These are phyloP conservation scores for Trichosporon sp. DNA, from an alignment of 1,284 basidiomycete genomes.

Conservation along the genomic window DNA sequence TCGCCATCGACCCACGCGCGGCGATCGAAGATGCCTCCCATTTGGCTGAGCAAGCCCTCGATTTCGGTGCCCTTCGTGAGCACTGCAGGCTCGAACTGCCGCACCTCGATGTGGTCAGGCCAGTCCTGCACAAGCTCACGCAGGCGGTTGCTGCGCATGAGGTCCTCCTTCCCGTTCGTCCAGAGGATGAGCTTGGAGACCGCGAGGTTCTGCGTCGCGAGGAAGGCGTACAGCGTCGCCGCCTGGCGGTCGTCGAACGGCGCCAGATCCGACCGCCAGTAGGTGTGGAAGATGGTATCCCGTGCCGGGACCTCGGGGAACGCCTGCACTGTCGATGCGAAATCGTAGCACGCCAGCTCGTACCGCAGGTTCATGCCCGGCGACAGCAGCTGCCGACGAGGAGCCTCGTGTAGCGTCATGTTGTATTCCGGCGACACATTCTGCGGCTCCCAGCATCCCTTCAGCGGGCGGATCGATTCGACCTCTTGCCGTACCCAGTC, in stretches of 20 bases:
- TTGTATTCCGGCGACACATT: constrained; percentile 61
- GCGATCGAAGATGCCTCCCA: constrained; percentile 54
- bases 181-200: constrained; percentile 68
- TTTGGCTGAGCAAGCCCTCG: constrained; percentile 50
- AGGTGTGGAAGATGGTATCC: constrained; percentile 70
- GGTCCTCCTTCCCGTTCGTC: constrained; percentile 70
- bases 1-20: constrained; percentile 93
- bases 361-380: constrained; percentile 67
- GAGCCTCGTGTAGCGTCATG: constrained; percentile 58
- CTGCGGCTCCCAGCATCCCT: constrained; percentile 64
- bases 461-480: constrained; percentile 44
- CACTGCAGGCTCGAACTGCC: constrained; percentile 59
- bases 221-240: constrained; percentile 79
- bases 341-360: constrained; percentile 81
- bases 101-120: constrained; percentile 64
- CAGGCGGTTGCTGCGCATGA: constrained; percentile 49
- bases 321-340: constrained; percentile 65
- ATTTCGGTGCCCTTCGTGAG: constrained; percentile 71
- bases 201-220: constrained; percentile 72
- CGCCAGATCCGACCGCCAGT: constrained; percentile 80
- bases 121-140: constrained; percentile 56
- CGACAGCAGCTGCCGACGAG: constrained; percentile 60
- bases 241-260: constrained; percentile 73
- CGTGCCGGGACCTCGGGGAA: constrained; percentile 34
- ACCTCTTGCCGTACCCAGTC: constrained; percentile 69